These are phyloP conservation scores for Rhynchospora tenuis DNA, from an alignment of 176 grass and related monocot genomes.

Conservation along the genomic window DNA sequence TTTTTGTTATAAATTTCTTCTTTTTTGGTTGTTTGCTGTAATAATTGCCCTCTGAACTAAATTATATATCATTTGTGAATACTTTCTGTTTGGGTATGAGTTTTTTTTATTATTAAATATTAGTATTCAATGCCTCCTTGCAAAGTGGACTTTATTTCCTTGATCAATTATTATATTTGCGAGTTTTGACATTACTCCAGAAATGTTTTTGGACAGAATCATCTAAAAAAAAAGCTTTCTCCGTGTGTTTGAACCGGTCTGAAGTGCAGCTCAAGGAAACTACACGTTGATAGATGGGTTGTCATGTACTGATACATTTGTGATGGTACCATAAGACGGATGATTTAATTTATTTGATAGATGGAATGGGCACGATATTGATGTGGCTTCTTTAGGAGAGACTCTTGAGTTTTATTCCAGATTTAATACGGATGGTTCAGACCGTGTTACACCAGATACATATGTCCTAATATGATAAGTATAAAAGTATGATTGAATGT, in stretches of 20 bases:
- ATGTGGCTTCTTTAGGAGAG: too few relatives aligned
- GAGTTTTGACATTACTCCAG: background rate
- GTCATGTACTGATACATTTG: too few relatives aligned
- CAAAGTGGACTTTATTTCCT: background rate
- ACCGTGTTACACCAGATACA: too few relatives aligned
- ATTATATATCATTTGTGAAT: slow-evolving; percentile 4
- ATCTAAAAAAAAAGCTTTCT: background rate
- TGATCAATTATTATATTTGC: background rate
- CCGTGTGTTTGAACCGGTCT: background rate
- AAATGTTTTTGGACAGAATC: background rate
- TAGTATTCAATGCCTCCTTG: background rate
- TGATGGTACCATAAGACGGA: too few relatives aligned
- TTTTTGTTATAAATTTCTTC: slow-evolving; percentile 8
- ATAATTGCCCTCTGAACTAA: slow-evolving; percentile 1
- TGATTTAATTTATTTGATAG: too few relatives aligned
- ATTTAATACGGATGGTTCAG: too few relatives aligned
- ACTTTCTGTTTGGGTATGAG: background rate
- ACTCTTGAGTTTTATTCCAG: too few relatives aligned
- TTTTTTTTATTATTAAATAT: background rate
- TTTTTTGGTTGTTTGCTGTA: slow-evolving; percentile 7
- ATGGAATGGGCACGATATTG: too few relatives aligned
- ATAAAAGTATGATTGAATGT: too few relatives aligned
- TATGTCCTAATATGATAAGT: too few relatives aligned
- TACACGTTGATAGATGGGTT: background rate
- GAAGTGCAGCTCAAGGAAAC: background rate